These are phyloP conservation scores for Candida coquimbonensis DNA, from an alignment of 805 yeast species.

Conservation along the genomic window DNA sequence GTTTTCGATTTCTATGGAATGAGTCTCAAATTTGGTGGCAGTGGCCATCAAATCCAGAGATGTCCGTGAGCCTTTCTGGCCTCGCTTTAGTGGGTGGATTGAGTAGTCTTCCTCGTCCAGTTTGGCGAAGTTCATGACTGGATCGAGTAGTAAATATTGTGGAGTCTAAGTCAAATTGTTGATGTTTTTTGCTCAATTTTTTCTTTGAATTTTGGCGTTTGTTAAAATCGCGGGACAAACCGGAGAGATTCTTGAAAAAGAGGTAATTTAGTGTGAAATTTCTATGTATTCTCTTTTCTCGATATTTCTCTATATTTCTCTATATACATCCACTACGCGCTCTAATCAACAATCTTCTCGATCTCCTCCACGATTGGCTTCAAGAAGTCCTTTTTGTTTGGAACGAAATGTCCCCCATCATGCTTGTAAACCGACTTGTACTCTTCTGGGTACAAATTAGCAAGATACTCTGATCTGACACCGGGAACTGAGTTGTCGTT, in stretches of 20 bases:
- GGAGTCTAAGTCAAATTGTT: not conserved
- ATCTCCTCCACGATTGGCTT: constrained; percentile 36
- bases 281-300: not conserved
- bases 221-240: not conserved
- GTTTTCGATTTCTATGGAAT: not conserved
- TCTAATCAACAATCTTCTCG: constrained; percentile 1
- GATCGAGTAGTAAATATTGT: not conserved
- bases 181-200: not conserved
- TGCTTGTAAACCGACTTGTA: constrained; percentile 53
- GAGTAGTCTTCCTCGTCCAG: constrained; percentile 10
- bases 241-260: not conserved
- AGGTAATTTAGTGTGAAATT: too few relatives aligned
- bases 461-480: constrained; percentile 57
- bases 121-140: constrained; percentile 16
- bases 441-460: constrained; percentile 42
- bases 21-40: not conserved
- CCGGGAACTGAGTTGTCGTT: constrained; percentile 80
- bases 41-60: not conserved
- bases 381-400: constrained; percentile 63
- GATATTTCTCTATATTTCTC: not conserved
- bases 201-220: not conserved
- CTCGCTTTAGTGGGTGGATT: not conserved
- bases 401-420: constrained; percentile 97
- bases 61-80: not conserved
- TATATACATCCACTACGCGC: not conserved